Evolutionary conservation across 116 monocot genomes (phyloP).

Genomic region (Posidonia oceanica): DNA sequence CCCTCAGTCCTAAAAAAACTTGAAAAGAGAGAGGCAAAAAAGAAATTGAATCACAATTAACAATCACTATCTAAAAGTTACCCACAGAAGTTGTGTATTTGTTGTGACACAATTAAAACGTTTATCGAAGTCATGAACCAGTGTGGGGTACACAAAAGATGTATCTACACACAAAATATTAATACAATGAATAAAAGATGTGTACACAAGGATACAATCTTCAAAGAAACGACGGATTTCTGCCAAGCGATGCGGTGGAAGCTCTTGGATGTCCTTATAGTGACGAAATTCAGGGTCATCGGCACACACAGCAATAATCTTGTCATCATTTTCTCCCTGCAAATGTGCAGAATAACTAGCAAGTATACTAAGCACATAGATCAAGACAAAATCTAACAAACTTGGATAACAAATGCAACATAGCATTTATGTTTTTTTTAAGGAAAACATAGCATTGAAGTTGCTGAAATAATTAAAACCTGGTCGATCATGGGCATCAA

Average conservation of each 20-base stretch:
- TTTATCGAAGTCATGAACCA: not conserved
- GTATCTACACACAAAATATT: not conserved
- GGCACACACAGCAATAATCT: conserved; percentile 81
- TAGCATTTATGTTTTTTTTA: not conserved
- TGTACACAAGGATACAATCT: conserved; percentile 53
- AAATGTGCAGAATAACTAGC: not conserved
- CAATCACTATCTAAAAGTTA: no score
- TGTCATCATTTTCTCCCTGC: conserved; percentile 84
- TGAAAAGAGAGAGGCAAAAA: no score
- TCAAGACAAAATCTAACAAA: not conserved
- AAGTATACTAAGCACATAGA: not conserved
- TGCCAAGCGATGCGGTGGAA: conserved; percentile 68
- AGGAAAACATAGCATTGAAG: not conserved
- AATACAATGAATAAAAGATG: not conserved
- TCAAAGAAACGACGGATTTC: conserved; percentile 91
- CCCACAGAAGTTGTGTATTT: no score
- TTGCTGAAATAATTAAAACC: conserved; percentile 16
- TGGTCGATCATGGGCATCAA: conserved; percentile 96
- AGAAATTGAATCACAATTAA: no score
- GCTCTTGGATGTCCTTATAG: conserved; percentile 65
- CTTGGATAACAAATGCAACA: not conserved
- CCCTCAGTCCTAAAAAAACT: no score
- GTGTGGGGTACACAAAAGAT: not conserved
- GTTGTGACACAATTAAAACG: no score
- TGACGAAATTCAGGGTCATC: conserved; percentile 48